A percentile compares a stretch with the other conserved stretches of the same genome.
Conservation (phyloP, 2,329 filamentous ascomycete genomes). For the Penicillium occitanis region DNA sequence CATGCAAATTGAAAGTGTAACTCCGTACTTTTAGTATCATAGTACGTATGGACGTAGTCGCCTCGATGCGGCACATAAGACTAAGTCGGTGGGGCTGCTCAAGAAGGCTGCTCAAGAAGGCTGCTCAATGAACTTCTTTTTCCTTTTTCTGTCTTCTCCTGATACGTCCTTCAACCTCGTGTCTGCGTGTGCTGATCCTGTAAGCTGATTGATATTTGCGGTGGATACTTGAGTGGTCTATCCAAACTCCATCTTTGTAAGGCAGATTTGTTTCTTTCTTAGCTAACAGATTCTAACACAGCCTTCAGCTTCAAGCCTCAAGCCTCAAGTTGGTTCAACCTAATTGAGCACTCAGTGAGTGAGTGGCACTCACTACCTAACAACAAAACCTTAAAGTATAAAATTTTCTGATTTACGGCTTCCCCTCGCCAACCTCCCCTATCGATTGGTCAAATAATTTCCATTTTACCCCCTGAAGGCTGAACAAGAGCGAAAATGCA, state of each 20-base stretch:
- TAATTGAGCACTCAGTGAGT: too few relatives aligned
- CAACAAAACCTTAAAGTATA: slow-evolving; percentile 6
- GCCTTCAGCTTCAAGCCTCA: neutral
- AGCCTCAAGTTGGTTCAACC: neutral
- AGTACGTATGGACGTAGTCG: neutral
- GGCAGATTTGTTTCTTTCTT: neutral
- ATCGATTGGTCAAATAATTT: neutral
- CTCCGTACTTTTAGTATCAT: neutral
- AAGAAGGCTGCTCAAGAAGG: too few relatives aligned
- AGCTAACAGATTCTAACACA: neutral
- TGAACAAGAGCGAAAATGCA: neutral
- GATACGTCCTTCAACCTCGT: neutral
- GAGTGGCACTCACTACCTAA: neutral
- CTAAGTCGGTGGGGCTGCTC: neutral
- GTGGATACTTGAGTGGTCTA: neutral
- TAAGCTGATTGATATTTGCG: neutral
- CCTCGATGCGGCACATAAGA: neutral
- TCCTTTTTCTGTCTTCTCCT: neutral
- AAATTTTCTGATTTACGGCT: neutral
- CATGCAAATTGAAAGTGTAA: neutral
- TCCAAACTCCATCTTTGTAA: neutral
- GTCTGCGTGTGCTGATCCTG: slow-evolving; percentile 4
- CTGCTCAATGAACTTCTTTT: neutral
- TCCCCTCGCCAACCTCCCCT: neutral
- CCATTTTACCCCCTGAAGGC: neutral